These are phyloP conservation scores for Chaetomiaceae sp. DNA, from an alignment of 2,329 filamentous ascomycete species.

Conservation along the genomic window DNA sequence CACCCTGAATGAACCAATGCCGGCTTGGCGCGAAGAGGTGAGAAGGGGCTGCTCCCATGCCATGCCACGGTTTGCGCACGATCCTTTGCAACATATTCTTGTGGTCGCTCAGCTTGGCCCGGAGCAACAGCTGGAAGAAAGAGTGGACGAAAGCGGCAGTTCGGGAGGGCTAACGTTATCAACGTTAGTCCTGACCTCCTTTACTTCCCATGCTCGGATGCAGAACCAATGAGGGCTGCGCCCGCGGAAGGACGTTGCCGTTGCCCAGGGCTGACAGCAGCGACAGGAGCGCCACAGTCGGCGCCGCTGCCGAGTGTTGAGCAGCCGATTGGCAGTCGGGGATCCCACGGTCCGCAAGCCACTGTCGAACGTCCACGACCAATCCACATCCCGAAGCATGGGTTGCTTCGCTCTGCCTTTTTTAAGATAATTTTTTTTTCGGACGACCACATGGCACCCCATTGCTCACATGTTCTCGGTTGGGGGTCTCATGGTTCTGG, in stretches of 20 bases:
- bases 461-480: not conserved
- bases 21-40: no score
- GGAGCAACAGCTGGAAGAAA: not conserved
- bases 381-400: conserved; percentile 12
- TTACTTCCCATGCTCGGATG: not conserved
- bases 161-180: no score
- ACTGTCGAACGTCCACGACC: conserved; percentile 4
- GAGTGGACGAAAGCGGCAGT: not conserved
- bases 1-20: no score
- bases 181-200: no score
- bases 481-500: not conserved
- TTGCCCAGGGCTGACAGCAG: conserved; percentile 18
- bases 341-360: conserved; percentile 2
- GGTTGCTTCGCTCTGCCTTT: no score
- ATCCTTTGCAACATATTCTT: no score
- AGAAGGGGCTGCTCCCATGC: no score
- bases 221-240: not conserved
- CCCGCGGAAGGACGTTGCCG: not conserved
- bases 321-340: conserved; percentile 14
- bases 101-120: not conserved
- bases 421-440: not conserved
- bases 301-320: conserved; percentile 3
- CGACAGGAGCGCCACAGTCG: conserved; percentile 17
- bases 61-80: no score
- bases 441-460: conserved; percentile 2